Evolutionary conservation across 148 eudicot genomes (phyloP).

Genomic region (Rheum nobile): DNA sequence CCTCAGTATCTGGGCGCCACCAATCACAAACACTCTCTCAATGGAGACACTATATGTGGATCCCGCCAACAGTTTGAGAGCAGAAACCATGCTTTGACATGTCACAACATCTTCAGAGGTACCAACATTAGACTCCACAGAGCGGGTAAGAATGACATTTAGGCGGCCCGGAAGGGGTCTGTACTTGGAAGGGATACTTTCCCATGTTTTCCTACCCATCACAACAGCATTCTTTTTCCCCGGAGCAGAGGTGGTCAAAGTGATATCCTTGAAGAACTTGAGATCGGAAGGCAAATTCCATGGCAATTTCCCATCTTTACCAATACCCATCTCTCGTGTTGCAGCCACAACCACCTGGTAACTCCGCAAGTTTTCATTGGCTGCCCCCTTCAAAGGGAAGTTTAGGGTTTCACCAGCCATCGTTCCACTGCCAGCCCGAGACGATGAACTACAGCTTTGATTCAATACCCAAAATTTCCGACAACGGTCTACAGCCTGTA

Average conservation of each 20-base stretch:
- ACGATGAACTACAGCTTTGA: slow-evolving; percentile 3
- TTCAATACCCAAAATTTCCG: slow-evolving; percentile 1
- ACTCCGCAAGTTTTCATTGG: slow-evolving; percentile 23
- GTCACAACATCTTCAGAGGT: slow-evolving; percentile 52
- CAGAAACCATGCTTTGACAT: slow-evolving; percentile 56
- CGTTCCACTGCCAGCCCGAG: slow-evolving; percentile 9
- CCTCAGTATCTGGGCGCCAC: slow-evolving; percentile 86
- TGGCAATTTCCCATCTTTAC: slow-evolving; percentile 86
- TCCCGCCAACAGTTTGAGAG: slow-evolving; percentile 49
- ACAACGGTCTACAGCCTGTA: slow-evolving; percentile 9
- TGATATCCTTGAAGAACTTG: slow-evolving; percentile 73
- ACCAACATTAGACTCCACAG: slow-evolving; percentile 32
- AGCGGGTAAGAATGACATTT: slow-evolving; percentile 71
- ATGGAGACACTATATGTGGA: slow-evolving; percentile 45
- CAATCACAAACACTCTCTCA: slow-evolving; percentile 77
- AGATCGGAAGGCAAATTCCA: slow-evolving; percentile 88
- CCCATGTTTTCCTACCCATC: slow-evolving; percentile 99
- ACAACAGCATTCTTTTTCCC: slow-evolving; percentile 76
- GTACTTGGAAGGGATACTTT: slow-evolving; percentile 54
- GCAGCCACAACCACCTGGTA: slow-evolving; percentile 97
- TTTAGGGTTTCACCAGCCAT: slow-evolving; percentile 40
- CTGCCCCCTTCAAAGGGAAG: slow-evolving; percentile 19
- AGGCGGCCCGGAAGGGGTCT: slow-evolving; percentile 84
- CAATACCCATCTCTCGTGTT: slow-evolving; percentile 79
- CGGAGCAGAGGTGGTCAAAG: slow-evolving; percentile 50